Evolutionary conservation across 768 basidiomycete genomes (phyloP).

Genomic region (Brasilioporus rufonigricans): DNA sequence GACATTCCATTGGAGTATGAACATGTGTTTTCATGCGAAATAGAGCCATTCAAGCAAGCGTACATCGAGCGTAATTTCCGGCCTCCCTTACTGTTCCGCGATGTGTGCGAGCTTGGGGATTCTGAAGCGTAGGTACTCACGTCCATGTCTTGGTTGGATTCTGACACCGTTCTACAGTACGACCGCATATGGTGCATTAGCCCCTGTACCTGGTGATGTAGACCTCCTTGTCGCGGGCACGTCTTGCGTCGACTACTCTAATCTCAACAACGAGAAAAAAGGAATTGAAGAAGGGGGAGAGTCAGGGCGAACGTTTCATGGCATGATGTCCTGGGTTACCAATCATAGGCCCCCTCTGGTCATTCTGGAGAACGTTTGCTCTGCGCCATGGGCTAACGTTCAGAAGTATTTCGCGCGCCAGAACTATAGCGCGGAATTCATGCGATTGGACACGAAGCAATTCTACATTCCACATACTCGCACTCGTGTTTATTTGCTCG

Average conservation of each 20-base stretch:
- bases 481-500: conserved; percentile 84
- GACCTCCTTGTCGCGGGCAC: conserved; percentile 93
- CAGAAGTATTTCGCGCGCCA: conserved; percentile 69
- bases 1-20: conserved; percentile 67
- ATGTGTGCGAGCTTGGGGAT: conserved; percentile 87
- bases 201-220: conserved; percentile 83
- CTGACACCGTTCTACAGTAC: conserved; percentile 47
- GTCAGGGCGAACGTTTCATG: conserved; percentile 89
- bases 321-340: conserved; percentile 92
- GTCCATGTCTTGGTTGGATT: neutral
- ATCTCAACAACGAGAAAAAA: conserved; percentile 89
- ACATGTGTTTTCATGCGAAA: conserved; percentile 96
- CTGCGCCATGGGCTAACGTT: conserved; percentile 85
- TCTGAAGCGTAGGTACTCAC: conserved; percentile 61
- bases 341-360: conserved; percentile 88
- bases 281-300: conserved; percentile 88
- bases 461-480: conserved; percentile 96
- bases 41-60: conserved; percentile 96
- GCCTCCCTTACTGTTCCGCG: conserved; percentile 88
- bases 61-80: conserved; percentile 97
- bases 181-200: conserved; percentile 88
- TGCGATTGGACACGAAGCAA: conserved; percentile 79
- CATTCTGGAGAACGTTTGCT: conserved; percentile 91
- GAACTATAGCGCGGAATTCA: conserved; percentile 68
- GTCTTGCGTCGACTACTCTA: conserved; percentile 97